Evolutionary conservation across 2,329 filamentous ascomycete genomes (phyloP).

Genomic region (Phaeosphaeriaceae sp.): DNA sequence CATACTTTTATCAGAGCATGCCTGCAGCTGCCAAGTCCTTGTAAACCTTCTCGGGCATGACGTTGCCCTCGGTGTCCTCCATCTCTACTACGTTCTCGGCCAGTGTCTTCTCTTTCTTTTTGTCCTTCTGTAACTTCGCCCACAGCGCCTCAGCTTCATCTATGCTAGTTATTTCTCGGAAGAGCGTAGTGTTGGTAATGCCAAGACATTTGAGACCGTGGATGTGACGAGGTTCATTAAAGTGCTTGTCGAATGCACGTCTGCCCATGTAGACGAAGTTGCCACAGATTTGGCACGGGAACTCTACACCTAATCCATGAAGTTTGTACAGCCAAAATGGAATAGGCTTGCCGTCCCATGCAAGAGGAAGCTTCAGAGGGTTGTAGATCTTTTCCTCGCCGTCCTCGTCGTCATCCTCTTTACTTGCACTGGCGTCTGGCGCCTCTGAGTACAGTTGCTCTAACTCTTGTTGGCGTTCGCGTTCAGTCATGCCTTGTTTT

Average conservation of each 20-base stretch:
- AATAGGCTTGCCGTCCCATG: conserved; percentile 98
- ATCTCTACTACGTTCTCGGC: conserved; percentile 93
- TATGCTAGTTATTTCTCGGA: conserved; percentile 92
- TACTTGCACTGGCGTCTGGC: conserved; percentile 61
- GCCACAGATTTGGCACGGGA: conserved; percentile 93
- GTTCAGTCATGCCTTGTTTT: conserved; percentile 95
- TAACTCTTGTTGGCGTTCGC: conserved; percentile 91
- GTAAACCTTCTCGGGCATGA: conserved; percentile 99
- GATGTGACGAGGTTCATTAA: conserved; percentile 91
- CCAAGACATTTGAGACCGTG: conserved; percentile 93
- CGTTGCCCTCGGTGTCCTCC: conserved; percentile 96
- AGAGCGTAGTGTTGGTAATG: conserved; percentile 88
- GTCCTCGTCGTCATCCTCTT: conserved; percentile 70
- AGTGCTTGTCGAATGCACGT: conserved; percentile 97
- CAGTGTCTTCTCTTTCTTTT: conserved; percentile 75
- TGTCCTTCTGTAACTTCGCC: conserved; percentile 90
- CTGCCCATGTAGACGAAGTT: conserved; percentile 99
- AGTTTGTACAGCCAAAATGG: conserved; percentile 99
- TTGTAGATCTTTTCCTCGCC: conserved; percentile 91
- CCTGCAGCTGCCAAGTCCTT: conserved; percentile 94
- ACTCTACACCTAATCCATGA: conserved; percentile 93
- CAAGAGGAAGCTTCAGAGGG: conserved; percentile 90
- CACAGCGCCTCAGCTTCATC: conserved; percentile 86
- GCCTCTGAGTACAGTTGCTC: conserved; percentile 79
- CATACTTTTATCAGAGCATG: conserved; percentile 51